phyloP scores from a whole-genome alignment of 495 filamentous ascomycete genomes.

The Pseudotulostoma volvatum region DNA sequence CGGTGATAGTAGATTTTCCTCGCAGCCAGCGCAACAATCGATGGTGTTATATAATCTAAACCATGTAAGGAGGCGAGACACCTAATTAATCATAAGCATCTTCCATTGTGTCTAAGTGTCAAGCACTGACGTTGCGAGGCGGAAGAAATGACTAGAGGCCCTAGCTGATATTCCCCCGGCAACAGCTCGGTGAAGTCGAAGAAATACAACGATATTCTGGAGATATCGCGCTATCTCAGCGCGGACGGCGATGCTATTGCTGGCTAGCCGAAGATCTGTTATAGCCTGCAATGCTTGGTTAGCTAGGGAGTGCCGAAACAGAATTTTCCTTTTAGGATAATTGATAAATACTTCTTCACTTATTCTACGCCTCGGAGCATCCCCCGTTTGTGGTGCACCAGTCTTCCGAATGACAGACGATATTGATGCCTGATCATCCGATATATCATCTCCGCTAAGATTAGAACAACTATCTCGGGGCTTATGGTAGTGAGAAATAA shows the following conservation, averaged over 20 bases:
- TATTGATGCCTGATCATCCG: conserved; percentile 26
- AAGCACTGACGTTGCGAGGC: conserved; percentile 40
- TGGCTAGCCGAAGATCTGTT: conserved; percentile 15
- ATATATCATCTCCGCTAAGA: conserved; percentile 41
- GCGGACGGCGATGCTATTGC: conserved; percentile 26
- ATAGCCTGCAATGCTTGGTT: conserved; percentile 1
- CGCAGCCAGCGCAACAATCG: conserved; percentile 67
- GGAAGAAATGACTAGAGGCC: conserved; percentile 61
- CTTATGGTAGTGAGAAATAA: conserved; percentile 76
- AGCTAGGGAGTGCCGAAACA: background rate
- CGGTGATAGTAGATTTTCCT: conserved; percentile 81
- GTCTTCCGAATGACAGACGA: conserved; percentile 30
- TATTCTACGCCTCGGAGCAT: background rate
- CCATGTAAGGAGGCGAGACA: conserved; percentile 69
- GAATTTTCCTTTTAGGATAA: background rate
- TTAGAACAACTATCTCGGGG: conserved; percentile 54
- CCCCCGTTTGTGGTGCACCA: background rate
- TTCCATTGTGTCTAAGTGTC: background rate
- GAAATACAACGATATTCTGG: conserved; percentile 68
- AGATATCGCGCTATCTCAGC: conserved; percentile 65
- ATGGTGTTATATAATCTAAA: conserved; percentile 66
- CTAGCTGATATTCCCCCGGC: conserved; percentile 56
- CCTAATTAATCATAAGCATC: conserved; percentile 7
- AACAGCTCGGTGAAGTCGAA: conserved; percentile 74
- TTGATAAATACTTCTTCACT: conserved; percentile 1